phyloP scores from a whole-genome alignment of 257 asterid genomes.

The Sherardia arvensis region DNA sequence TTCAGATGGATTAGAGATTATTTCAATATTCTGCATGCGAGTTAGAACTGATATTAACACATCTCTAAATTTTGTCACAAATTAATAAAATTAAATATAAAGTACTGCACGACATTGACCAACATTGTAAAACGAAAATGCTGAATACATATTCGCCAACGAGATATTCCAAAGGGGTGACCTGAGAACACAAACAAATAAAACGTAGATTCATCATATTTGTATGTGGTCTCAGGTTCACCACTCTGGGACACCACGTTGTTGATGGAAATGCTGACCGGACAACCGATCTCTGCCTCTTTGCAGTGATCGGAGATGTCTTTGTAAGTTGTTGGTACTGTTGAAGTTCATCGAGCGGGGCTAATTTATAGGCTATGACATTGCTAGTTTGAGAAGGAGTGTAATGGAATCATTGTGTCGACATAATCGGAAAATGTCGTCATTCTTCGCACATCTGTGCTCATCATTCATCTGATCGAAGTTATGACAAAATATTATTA shows the following conservation, averaged over 20 bases:
- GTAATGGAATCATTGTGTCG: slow-evolving; percentile 32
- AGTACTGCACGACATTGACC: too few relatives aligned
- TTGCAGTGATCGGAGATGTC: not conserved
- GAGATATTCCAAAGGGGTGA: slow-evolving; percentile 36
- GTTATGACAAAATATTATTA: too few relatives aligned
- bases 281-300: not conserved
- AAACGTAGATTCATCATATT: not conserved
- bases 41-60: too few relatives aligned
- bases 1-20: too few relatives aligned
- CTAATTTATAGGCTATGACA: not conserved
- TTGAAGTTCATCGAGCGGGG: not conserved
- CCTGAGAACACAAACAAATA: slow-evolving; percentile 47
- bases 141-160: not conserved
- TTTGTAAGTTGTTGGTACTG: not conserved
- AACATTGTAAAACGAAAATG: not conserved
- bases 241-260: slow-evolving; percentile 27
- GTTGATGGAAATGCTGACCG: not conserved
- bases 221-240: slow-evolving; percentile 40
- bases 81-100: too few relatives aligned
- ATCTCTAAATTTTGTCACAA: too few relatives aligned
- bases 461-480: not conserved
- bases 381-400: not conserved
- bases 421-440: slow-evolving; percentile 15
- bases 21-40: too few relatives aligned
- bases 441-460: slow-evolving; percentile 8